Base-by-base conservation (phyloP, 768 basidiomycete genomes). In the Suillus cothurnatus region DNA sequence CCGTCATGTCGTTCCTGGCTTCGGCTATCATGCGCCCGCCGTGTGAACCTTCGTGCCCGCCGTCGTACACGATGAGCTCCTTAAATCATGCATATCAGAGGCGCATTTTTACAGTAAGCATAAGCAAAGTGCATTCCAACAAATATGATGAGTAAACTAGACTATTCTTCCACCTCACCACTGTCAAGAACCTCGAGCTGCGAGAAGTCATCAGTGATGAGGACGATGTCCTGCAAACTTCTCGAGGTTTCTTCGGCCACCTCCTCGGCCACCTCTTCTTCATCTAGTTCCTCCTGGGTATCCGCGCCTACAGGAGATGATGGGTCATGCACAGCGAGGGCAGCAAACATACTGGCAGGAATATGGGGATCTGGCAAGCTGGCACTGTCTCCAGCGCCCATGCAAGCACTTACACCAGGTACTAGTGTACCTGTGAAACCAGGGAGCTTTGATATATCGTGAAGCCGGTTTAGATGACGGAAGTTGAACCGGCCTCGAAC, bases 341-440 rank as follows among this genome's bases (percentile, higher is more conserved):
- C 39, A 32, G 26, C 6, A 28, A 19, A 6, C 2, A 47, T 7
- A 2, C 14, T 6, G 4, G 41, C 12, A 15, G 60, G 41, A 12
- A 45, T 31, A 8, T 11, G n/a, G n/a, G n/a, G n/a, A 28, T 47
- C 4, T 36, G 43, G 38, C 9, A 32, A 3, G 14, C 58, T 64
- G 6, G 64, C 39, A 14, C 38, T 64, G 45, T 62, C 57, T 28
- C 63, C 53, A 1, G 8, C n/a, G n/a, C 62, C 31, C 0, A 14
- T 43, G 11, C 5, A 5, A 1, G 3, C n/a, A 11, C 39, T 53
- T 3, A 57, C 0, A 19, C 67, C 67, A 32, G 61, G 67, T 3
- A 36, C 11, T 1, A 68, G 23, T 6, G 41, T 57, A 0, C 67
- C 61, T 19, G 47, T 68, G 39, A 69, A 69, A 6, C 68, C 67